These are phyloP conservation scores for Clarireedia sp. DNA, from an alignment of 2,329 filamentous ascomycete species.

Conservation along the genomic window DNA sequence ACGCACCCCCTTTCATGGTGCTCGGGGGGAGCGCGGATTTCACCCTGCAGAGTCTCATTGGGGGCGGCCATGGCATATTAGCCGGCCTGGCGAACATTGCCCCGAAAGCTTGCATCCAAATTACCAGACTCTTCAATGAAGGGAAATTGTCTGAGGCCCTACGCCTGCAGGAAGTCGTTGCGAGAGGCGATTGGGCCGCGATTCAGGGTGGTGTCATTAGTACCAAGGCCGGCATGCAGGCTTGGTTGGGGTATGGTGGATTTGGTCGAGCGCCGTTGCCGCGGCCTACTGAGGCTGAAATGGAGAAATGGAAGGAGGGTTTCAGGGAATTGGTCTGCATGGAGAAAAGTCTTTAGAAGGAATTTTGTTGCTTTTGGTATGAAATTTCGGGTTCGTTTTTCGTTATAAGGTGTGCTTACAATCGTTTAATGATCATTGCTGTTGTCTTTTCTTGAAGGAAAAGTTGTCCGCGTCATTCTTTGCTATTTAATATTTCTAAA, in stretches of 20 bases:
- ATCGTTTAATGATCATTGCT: not conserved
- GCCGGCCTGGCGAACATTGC: constrained; percentile 64
- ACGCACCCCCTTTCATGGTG: constrained; percentile 51
- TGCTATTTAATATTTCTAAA: too few species aligned
- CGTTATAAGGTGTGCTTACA: not conserved
- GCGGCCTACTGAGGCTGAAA: constrained; percentile 42
- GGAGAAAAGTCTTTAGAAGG: constrained; percentile 29
- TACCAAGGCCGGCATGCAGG: constrained; percentile 57
- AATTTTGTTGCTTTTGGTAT: not conserved
- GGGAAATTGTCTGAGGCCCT: constrained; percentile 53
- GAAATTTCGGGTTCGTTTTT: not conserved
- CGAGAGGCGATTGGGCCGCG: constrained; percentile 60
- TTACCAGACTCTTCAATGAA: constrained; percentile 51
- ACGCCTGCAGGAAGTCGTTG: constrained; percentile 55
- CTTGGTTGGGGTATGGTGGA: constrained; percentile 57
- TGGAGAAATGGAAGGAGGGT: constrained; percentile 45
- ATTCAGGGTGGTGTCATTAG: constrained; percentile 63
- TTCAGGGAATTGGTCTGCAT: constrained; percentile 45
- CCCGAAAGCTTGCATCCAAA: constrained; percentile 54
- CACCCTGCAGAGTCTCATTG: constrained; percentile 60
- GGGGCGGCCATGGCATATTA: constrained; percentile 64
- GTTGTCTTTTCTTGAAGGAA: too few species aligned
- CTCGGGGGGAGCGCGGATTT: constrained; percentile 70
- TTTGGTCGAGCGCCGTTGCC: constrained; percentile 42
- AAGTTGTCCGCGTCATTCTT: too few species aligned